A percentile compares a stretch with the other conserved stretches of the same genome.
phyloP scores from a whole-genome alignment of 305 asterid species.

The Caryopteris hybrid region DNA sequence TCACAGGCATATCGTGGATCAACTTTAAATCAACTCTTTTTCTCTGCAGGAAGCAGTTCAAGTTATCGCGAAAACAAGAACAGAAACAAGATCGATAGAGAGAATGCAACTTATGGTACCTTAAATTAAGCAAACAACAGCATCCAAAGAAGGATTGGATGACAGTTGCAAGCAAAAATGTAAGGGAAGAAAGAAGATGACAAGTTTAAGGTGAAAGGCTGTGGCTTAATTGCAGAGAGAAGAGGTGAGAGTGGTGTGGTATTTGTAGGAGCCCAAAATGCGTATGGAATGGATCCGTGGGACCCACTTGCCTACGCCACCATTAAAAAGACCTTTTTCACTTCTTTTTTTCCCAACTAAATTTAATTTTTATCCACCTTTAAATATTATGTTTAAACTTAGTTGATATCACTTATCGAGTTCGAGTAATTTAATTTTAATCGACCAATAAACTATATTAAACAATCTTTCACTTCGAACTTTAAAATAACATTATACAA shows the following conservation, averaged over 20 bases:
- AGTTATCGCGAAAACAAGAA: not conserved
- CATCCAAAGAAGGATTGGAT: slow-evolving; percentile 20
- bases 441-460: no score
- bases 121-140: slow-evolving; percentile 21
- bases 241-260: slow-evolving; percentile 23
- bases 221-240: slow-evolving; percentile 22
- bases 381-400: no score
- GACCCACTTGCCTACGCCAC: slow-evolving; percentile 31
- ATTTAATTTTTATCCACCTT: not conserved
- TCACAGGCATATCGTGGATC: slow-evolving; percentile 25
- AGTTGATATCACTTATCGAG: no score
- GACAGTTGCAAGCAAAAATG: slow-evolving; percentile 18
- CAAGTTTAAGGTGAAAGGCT: not conserved
- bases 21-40: not conserved
- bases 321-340: not conserved
- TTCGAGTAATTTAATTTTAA: no score
- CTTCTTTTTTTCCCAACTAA: not conserved
- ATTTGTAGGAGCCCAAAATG: slow-evolving; percentile 38
- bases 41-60: slow-evolving; percentile 19
- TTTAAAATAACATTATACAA: no score
- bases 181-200: not conserved
- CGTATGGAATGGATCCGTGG: slow-evolving; percentile 22
- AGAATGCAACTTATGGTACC: not conserved
- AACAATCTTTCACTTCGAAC: no score
- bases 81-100: not conserved